Evolutionary conservation across 805 yeast species (phyloP), one percentile per base, ranked within the genome.

Genomic region (Novakomyces olei): DNA sequence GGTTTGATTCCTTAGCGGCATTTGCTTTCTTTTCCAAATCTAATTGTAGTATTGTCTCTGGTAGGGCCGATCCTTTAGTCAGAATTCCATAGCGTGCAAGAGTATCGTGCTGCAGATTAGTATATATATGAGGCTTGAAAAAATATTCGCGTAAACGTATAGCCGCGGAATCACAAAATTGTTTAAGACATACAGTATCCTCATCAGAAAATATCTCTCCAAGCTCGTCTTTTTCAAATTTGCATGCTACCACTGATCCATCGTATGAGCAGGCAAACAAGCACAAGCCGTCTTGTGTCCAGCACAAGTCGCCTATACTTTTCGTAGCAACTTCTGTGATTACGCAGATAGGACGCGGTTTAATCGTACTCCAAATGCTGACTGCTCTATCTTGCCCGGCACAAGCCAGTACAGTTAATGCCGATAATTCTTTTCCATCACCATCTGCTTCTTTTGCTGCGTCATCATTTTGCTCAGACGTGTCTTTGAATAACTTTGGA

Each of bases 371-470:
- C 98, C 98, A 85, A 4, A 85, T 58, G 0, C 81, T 92, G 25
- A 88, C 52, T 1, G 81, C 66, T 44, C 78, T 71, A 51, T 85
- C 98, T 52, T 85, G 96, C 7, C 96, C 96, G 9, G 85, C 94
- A 19, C 94, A 76, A 2, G 95, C 94, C n/a, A 85, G 59, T 1
- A 85, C 66, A 0, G 93, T 73, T 5, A 75, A 61, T 15, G 63
- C 55, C 39, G 50, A 49, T 23, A 35, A 34, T 29, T 60, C 54
- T 35, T 49, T 44, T 36, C 33, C 40, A 30, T 23, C 35, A 36
- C 30, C 34, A 36, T 10, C 35, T 30, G 5, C 36, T 33, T 10
- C 37, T 50, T 34, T 44, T n/a, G n/a, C n/a, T n/a, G n/a, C n/a
- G n/a, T 39, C 31, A 44, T 38, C 34, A 16, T 23, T 33, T 16